These are phyloP conservation scores for Sarocladium strictum DNA, from an alignment of 2,329 filamentous ascomycete species.

Conservation along the genomic window DNA sequence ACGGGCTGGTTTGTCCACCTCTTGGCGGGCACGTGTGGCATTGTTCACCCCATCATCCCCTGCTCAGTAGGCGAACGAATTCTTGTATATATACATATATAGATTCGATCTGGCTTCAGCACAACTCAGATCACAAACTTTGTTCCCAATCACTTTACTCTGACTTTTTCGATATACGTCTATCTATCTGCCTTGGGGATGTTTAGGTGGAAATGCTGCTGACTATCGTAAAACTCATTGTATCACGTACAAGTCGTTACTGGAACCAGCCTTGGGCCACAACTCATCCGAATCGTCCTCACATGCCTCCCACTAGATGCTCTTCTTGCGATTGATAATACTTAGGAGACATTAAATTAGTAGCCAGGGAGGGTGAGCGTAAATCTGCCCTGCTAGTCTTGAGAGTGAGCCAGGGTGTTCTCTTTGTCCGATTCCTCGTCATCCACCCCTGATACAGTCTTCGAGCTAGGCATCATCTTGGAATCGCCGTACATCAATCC, in stretches of 20 bases:
- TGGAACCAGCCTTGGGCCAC: too few species aligned
- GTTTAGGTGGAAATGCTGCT: too few species aligned
- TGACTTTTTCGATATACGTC: background rate
- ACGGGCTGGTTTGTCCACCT: background rate
- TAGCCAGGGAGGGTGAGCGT: too few species aligned
- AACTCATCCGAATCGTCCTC: too few species aligned
- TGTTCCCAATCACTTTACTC: background rate
- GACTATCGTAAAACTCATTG: too few species aligned
- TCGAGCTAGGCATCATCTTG: background rate
- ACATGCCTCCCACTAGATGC: too few species aligned
- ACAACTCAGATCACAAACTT: background rate
- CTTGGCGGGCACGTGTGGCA: background rate
- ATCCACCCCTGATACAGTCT: background rate
- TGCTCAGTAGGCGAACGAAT: background rate
- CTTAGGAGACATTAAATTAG: too few species aligned
- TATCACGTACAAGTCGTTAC: too few species aligned
- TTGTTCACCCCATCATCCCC: background rate
- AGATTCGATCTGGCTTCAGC: background rate
- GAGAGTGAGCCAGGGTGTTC: background rate
- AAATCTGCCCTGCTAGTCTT: too few species aligned
- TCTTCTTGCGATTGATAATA: too few species aligned
- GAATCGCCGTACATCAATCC: background rate
- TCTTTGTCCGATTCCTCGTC: conserved; percentile 1
- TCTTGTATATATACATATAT: background rate
- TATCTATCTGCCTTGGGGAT: too few species aligned